Percentiles rank a stretch among this genome's conserved stretches.
Evolutionary conservation across 257 asterid species (phyloP).

Genomic region (Avicennia marina): DNA sequence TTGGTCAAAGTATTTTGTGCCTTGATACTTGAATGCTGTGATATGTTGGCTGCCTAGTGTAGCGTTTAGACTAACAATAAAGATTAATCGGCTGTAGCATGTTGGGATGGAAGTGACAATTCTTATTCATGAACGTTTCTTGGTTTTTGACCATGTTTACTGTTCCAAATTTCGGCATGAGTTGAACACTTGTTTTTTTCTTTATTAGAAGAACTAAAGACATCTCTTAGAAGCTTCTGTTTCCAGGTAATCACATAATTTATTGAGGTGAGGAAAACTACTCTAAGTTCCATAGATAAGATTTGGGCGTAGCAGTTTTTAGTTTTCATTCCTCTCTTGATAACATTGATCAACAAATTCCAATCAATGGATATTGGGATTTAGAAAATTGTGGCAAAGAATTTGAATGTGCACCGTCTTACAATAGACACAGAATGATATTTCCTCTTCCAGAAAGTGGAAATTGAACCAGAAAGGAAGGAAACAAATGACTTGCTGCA

Average conservation of each 20-base stretch:
- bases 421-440: too few relatives aligned
- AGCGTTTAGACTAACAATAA: neutral
- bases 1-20: neutral
- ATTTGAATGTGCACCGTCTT: neutral
- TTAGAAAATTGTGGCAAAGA: too few relatives aligned
- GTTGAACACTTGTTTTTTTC: neutral
- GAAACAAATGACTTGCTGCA: too few relatives aligned
- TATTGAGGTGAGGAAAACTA: neutral
- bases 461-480: too few relatives aligned
- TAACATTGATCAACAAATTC: neutral
- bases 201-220: neutral
- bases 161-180: neutral
- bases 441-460: too few relatives aligned
- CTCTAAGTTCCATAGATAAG: neutral
- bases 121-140: neutral
- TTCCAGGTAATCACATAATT: neutral
- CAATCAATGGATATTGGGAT: neutral
- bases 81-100: neutral
- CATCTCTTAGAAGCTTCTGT: neutral
- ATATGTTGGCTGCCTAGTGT: neutral
- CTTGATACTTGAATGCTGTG: slow-evolving; percentile 1
- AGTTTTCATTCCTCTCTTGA: neutral
- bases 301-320: neutral
- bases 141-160: neutral
- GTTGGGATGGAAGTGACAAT: neutral